phyloP scores from a whole-genome alignment of 176 grass and related monocot species.

The Oryza brachyantha region DNA sequence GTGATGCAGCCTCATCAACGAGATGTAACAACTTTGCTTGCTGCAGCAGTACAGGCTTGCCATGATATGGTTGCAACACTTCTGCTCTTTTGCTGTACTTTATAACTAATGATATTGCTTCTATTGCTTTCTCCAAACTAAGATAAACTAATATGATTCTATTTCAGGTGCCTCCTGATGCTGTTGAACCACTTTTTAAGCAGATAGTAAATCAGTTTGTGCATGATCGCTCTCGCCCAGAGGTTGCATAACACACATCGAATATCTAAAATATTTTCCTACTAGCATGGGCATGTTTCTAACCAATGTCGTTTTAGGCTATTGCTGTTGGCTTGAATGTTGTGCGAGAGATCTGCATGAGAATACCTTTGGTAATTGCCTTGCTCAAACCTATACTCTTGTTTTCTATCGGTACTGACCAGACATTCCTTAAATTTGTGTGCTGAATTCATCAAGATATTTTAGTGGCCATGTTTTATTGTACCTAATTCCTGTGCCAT shows the following conservation, averaged over 20 bases:
- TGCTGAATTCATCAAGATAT: not conserved
- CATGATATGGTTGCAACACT: constrained; percentile 76
- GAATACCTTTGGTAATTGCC: constrained; percentile 82
- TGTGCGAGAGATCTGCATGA: constrained; percentile 89
- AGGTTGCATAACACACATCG: constrained; percentile 46
- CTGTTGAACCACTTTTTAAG: constrained; percentile 89
- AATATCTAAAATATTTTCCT: constrained; percentile 10
- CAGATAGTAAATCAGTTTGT: constrained; percentile 99
- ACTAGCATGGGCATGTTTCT: not conserved
- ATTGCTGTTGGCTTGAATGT: constrained; percentile 94
- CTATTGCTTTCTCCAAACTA: constrained; percentile 5
- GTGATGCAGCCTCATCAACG: constrained; percentile 83
- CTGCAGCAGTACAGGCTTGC: constrained; percentile 94
- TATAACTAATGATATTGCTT: not conserved
- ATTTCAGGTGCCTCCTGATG: constrained; percentile 91
- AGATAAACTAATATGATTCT: not conserved
- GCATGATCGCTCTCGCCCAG: constrained; percentile 85
- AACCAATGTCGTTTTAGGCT: constrained; percentile 48
- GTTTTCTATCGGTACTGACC: not conserved
- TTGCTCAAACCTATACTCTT: constrained; percentile 9
- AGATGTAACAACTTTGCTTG: constrained; percentile 91
- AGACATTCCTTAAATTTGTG: constrained; percentile 7
- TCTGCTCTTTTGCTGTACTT: not conserved
- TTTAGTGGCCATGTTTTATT: not conserved
- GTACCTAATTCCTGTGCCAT: not conserved